Conservation (phyloP, 257 asterid genomes). For the Solanum gandarillasii region DNA sequence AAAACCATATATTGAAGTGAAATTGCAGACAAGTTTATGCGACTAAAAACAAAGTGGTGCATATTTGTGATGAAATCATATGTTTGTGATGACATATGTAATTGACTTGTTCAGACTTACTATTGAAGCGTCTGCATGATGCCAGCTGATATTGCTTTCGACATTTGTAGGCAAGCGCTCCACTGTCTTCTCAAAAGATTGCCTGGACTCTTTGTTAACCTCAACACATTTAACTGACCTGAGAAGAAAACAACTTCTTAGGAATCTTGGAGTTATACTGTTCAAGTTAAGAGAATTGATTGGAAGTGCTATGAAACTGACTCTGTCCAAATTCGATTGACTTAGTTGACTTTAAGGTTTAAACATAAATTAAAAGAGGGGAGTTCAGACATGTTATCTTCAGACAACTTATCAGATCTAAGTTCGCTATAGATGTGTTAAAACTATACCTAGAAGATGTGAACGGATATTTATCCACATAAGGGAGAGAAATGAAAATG, state of each 20-base stretch:
- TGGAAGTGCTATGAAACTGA: neutral
- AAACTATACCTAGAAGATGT: neutral
- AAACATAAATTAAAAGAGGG: neutral
- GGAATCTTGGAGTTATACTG: neutral
- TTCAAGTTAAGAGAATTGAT: neutral
- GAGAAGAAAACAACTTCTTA: neutral
- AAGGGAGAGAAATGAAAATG: neutral
- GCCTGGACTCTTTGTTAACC: conserved; percentile 80
- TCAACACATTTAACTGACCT: conserved; percentile 96
- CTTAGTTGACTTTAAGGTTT: neutral
- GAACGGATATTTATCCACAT: neutral
- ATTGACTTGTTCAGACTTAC: conserved; percentile 23
- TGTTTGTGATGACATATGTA: neutral
- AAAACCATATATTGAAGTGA: neutral
- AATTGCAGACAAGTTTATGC: neutral
- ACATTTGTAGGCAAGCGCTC: conserved; percentile 53
- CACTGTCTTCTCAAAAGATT: conserved; percentile 77
- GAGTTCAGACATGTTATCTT: neutral
- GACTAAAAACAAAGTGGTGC: neutral
- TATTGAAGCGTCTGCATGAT: conserved; percentile 74
- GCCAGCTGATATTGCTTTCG: conserved; percentile 87
- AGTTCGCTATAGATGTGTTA: neutral
- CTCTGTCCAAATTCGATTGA: neutral
- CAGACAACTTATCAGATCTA: neutral
- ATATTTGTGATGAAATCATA: neutral